Evolutionary conservation across 176 grass and related monocot genomes (phyloP), one percentile per base, ranked within the genome.

Genomic region (Phyllostachys edulis): DNA sequence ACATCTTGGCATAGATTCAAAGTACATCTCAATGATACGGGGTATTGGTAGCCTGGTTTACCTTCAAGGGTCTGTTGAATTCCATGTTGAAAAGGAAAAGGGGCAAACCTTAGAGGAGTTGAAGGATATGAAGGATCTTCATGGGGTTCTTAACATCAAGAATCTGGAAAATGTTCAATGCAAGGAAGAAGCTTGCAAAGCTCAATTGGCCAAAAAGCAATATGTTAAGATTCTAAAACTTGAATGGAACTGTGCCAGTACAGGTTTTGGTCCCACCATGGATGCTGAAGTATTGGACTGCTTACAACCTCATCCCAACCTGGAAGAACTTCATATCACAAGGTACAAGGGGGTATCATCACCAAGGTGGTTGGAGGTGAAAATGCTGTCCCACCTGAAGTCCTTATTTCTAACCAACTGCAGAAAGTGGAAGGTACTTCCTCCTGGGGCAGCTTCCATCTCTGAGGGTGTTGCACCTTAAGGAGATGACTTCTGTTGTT

Each of bases 261-360:
- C 6, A 85, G 20, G 29, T 73, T 51, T 50, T 44, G 47, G 37
- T 29, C 26, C 63, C 17, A 27, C 7, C 47, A 40, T 49, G 34
- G 81, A 85, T 55, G 67, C 40, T 46, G 73, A 75, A 51, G 44
- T 89, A 67, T 62, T 92, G 29, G 40, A 75, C 54, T 24, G 57
- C 77, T 81, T 92, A 73, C 7, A 78, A 73, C 87, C 87, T 54
- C 62, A 90, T 61, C 26, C 56, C 27, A 76, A 59, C 61, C 57
- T 92, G 49, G 76, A 81, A 61, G 86, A 86, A 66, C 78, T 92
- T 78, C 79, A 63, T 78, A 86, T 92, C 36, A 61, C 23, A 60
- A 68, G 50, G 67, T 92, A 89, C 62, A 71, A 67, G 61, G 82
- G 85, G 71, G 67, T 9, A 55, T 84, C 87, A 56, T 84, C 87